phyloP scores from a whole-genome alignment of 2,329 filamentous ascomycete genomes.

The Fusarium subtropicale region DNA sequence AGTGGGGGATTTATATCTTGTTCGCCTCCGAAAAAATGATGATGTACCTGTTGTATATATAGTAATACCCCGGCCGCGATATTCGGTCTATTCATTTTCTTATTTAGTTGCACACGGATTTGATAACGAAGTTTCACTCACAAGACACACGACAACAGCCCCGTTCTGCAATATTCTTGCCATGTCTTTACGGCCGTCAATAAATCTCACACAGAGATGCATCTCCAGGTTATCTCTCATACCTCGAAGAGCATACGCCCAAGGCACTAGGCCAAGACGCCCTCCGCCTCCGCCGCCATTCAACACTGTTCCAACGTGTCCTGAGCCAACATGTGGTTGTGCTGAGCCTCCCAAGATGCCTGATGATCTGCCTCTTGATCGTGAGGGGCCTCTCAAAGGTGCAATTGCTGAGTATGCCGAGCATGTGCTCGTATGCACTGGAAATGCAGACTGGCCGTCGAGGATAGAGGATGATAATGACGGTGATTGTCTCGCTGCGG shows the following conservation, averaged over 20 bases:
- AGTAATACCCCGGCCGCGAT: conserved; percentile 30
- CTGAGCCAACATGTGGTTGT: conserved; percentile 81
- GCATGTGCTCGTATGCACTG: conserved; percentile 87
- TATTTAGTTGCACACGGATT: background rate
- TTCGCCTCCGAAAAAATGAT: conserved; percentile 18
- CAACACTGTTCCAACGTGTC: conserved; percentile 69
- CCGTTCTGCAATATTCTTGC: background rate
- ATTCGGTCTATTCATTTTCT: conserved; percentile 18
- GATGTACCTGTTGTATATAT: conserved; percentile 24
- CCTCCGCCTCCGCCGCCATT: conserved; percentile 50
- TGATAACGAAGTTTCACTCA: background rate
- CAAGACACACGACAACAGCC: background rate
- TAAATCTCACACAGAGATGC: conserved; percentile 28
- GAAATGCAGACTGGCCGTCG: conserved; percentile 82
- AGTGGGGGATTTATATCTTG: conserved; percentile 37
- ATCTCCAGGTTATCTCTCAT: conserved; percentile 17
- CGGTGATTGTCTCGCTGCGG: conserved; percentile 74
- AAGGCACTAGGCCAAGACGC: conserved; percentile 30
- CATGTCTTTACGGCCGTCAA: conserved; percentile 37
- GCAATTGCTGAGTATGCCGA: conserved; percentile 83
- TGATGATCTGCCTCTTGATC: conserved; percentile 78
- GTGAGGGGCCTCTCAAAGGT: conserved; percentile 75
- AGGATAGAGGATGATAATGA: conserved; percentile 84
- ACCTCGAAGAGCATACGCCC: conserved; percentile 29
- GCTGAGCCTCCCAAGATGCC: conserved; percentile 73